A percentile compares a stretch with the other conserved stretches of the same genome.
These are phyloP conservation scores for Coniophora puteana DNA, from an alignment of 1,284 basidiomycete genomes.

Conservation along the genomic window DNA sequence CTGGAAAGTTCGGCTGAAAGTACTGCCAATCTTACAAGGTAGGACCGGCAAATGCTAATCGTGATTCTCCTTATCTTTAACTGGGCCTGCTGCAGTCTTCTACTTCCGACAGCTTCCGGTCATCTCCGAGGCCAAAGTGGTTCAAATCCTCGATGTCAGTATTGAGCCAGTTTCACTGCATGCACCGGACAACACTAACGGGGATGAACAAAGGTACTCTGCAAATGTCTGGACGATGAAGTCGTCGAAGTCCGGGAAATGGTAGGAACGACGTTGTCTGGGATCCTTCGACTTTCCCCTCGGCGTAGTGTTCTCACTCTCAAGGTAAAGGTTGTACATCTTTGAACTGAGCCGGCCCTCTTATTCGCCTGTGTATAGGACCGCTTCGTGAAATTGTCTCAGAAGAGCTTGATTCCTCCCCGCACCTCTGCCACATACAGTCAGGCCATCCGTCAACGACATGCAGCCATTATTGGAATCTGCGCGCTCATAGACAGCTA, in stretches of 20 bases:
- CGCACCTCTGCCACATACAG: conserved; percentile 58
- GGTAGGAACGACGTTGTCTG: conserved; percentile 77
- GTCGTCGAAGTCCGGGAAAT: conserved; percentile 74
- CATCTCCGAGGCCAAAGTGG: conserved; percentile 58
- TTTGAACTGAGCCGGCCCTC: conserved; percentile 3
- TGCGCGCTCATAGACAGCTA: conserved; percentile 79
- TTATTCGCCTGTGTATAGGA: conserved; percentile 35
- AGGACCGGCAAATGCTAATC: neutral
- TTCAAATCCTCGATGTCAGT: conserved; percentile 63
- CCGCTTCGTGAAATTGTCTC: conserved; percentile 65
- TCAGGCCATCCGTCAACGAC: conserved; percentile 63
- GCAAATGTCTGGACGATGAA: conserved; percentile 69
- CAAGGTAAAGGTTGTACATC: conserved; percentile 37
- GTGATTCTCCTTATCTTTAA: conserved; percentile 4
- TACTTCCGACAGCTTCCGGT: conserved; percentile 72
- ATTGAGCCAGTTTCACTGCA: neutral
- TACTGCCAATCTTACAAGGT: conserved; percentile 77
- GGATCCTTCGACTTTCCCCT: conserved; percentile 78
- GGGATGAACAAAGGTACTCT: conserved; percentile 46
- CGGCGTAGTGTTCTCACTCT: conserved; percentile 69
- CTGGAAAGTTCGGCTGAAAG: conserved; percentile 69
- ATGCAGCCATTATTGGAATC: conserved; percentile 77
- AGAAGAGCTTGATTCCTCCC: conserved; percentile 54
- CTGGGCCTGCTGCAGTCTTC: conserved; percentile 43
- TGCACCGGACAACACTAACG: neutral